Evolutionary conservation across 2,329 filamentous ascomycete genomes (phyloP).

Genomic region (Colletotrichum shisoi): DNA sequence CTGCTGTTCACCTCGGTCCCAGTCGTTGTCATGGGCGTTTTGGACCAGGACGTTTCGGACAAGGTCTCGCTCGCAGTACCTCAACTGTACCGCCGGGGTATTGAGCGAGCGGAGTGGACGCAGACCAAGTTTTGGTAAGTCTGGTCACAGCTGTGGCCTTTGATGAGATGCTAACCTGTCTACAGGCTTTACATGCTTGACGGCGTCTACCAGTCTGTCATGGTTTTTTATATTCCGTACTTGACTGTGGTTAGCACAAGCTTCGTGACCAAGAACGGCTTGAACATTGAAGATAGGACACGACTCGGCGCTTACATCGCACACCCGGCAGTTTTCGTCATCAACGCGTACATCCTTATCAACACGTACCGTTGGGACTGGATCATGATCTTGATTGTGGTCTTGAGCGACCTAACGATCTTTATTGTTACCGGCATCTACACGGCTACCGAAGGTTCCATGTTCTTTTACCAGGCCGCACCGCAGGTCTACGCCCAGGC

Average conservation of each 20-base stretch:
- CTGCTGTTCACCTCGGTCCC: slow-evolving; percentile 95
- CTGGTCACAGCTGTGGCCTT: not conserved
- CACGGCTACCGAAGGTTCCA: slow-evolving; percentile 52
- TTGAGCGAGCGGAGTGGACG: slow-evolving; percentile 96
- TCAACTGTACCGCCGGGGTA: slow-evolving; percentile 92
- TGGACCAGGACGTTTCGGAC: slow-evolving; percentile 97
- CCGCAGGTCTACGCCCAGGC: slow-evolving; percentile 80
- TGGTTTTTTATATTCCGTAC: slow-evolving; percentile 93
- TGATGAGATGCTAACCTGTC: slow-evolving; percentile 44
- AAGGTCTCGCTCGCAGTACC: slow-evolving; percentile 92
- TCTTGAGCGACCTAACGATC: slow-evolving; percentile 83
- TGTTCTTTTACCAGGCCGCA: slow-evolving; percentile 76
- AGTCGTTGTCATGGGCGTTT: slow-evolving; percentile 92
- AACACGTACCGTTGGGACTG: slow-evolving; percentile 99
- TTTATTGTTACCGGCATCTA: slow-evolving; percentile 98
- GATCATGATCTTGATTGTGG: slow-evolving; percentile 85
- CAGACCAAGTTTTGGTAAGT: slow-evolving; percentile 93
- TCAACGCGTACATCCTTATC: slow-evolving; percentile 93
- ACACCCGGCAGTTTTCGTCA: slow-evolving; percentile 82
- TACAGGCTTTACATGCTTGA: slow-evolving; percentile 89
- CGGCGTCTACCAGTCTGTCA: slow-evolving; percentile 91
- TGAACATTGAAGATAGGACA: slow-evolving; percentile 78
- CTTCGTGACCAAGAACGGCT: slow-evolving; percentile 75
- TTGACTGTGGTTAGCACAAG: slow-evolving; percentile 74
- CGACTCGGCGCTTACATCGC: slow-evolving; percentile 89